These are phyloP conservation scores for Sporothrix pseudoabietina DNA, from an alignment of 2,329 filamentous ascomycete genomes.

Conservation along the genomic window DNA sequence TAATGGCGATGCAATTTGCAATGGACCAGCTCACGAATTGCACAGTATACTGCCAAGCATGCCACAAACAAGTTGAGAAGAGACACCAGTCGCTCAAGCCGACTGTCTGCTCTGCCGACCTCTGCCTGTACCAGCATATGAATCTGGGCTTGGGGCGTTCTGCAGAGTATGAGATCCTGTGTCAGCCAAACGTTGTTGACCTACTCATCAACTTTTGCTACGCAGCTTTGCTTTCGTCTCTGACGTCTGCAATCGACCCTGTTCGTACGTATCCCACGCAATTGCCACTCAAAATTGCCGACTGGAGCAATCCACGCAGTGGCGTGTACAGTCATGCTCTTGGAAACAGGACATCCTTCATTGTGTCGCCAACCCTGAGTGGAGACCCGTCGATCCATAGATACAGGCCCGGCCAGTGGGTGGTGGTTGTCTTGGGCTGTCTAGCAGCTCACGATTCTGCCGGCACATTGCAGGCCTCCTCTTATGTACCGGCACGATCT, in stretches of 20 bases:
- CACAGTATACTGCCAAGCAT: conserved; percentile 85
- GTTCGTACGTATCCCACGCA: conserved; percentile 10
- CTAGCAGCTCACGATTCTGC: neutral
- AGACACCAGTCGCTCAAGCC: conserved; percentile 73
- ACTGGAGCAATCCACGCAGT: neutral
- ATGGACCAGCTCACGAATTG: conserved; percentile 77
- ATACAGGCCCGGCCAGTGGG: conserved; percentile 25
- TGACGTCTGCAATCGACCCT: neutral
- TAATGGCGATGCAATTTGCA: conserved; percentile 71
- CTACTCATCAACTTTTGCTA: conserved; percentile 83
- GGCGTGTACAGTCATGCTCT: conserved; percentile 39
- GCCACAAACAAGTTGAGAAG: conserved; percentile 67
- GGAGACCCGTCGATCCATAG: neutral
- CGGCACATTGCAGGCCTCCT: neutral
- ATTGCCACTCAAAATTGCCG: conserved; percentile 9
- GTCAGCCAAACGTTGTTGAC: conserved; percentile 81
- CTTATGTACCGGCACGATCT: neutral
- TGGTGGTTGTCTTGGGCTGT: conserved; percentile 3
- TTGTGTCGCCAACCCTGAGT: neutral
- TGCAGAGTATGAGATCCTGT: conserved; percentile 80
- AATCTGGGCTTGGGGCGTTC: conserved; percentile 80
- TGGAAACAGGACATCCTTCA: neutral
- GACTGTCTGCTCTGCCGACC: conserved; percentile 71
- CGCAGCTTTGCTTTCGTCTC: conserved; percentile 46
- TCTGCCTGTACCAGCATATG: conserved; percentile 90